Conservation (phyloP, 495 filamentous ascomycete species). For the Geoglossum glabrum region DNA sequence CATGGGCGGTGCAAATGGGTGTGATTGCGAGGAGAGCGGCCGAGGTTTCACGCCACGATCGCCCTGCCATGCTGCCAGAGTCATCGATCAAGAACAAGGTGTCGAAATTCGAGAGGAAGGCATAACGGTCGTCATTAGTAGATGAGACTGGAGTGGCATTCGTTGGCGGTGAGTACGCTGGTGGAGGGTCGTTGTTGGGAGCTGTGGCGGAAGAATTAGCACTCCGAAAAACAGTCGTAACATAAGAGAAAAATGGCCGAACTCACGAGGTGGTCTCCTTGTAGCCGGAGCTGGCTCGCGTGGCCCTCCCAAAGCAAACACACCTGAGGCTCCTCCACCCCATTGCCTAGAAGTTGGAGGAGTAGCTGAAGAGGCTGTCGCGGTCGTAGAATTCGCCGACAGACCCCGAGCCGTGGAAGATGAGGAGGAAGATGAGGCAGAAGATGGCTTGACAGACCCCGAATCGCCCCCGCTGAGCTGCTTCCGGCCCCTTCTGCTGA, state of each 20-base stretch:
- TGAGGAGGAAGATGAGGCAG: background rate
- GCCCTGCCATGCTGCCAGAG: slow-evolving; percentile 67
- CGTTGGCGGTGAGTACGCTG: background rate
- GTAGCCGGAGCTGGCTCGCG: background rate
- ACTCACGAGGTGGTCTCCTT: background rate
- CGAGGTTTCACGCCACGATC: slow-evolving; percentile 55
- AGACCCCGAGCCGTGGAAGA: background rate
- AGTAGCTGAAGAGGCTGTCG: background rate
- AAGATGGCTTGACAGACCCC: background rate
- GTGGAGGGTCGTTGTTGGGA: background rate
- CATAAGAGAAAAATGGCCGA: background rate
- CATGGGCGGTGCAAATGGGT: slow-evolving; percentile 65
- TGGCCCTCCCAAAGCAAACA: background rate
- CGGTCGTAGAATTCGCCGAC: background rate
- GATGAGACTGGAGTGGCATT: background rate
- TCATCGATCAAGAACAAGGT: slow-evolving; percentile 91
- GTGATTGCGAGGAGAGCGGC: slow-evolving; percentile 57
- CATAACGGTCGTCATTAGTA: slow-evolving; percentile 42
- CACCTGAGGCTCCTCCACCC: background rate
- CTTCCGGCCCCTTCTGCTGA: background rate
- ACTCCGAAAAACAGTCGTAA: no score
- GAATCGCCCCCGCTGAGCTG: background rate
- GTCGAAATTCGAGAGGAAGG: slow-evolving; percentile 76
- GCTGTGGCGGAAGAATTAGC: background rate
- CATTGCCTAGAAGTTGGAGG: background rate